Evolutionary conservation across 2,329 filamentous ascomycete species (phyloP), one percentile per base, ranked within the genome.

Genomic region (Leptosphaerulina australis): DNA sequence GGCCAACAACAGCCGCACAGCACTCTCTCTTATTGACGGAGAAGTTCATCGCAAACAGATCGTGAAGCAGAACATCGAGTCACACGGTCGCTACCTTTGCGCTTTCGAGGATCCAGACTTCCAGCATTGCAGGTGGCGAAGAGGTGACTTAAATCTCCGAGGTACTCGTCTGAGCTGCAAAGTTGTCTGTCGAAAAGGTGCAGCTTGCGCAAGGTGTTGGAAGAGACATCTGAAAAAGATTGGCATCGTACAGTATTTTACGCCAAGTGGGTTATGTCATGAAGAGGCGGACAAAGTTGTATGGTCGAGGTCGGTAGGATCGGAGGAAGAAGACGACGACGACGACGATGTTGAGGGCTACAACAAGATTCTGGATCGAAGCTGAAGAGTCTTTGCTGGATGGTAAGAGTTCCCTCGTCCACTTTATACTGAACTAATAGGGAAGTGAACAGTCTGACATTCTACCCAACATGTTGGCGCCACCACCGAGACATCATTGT

Each of bases 81-180:
- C 55, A 20, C 56, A 56, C 34, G 53, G 57, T 31, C 58, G 56
- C 8, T 64, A 53, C 34, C 52, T 66, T 11, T 64, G 63, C 50
- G 59, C 58, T 2, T 68, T 64, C 21, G 64, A 67, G 31, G 66
- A 68, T 21, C 64, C 61, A 3, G 62, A 67, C 35, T 67, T 50
- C 29, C 47, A 60, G 40, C 45, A 61, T 43, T 60, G 55, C 44
- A 50, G 62, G 47, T 67, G 66, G 66, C 64, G 64, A 38, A 40
- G 44, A 15, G 22, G 37, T 21, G 64, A 67, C 31, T 40, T 67
- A 21, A 67, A 67, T 31, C 58, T 68, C 18, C 53, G 64, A 14
- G 60, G 58, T 10, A 63, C 56, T 9, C 50, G 60, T 35, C 40
- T 62, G 5, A 46, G 54, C 31, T 66, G 64, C 34, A 36, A 38